Conservation (phyloP, 805 yeast genomes). For the Myxozyma neglecta region DNA sequence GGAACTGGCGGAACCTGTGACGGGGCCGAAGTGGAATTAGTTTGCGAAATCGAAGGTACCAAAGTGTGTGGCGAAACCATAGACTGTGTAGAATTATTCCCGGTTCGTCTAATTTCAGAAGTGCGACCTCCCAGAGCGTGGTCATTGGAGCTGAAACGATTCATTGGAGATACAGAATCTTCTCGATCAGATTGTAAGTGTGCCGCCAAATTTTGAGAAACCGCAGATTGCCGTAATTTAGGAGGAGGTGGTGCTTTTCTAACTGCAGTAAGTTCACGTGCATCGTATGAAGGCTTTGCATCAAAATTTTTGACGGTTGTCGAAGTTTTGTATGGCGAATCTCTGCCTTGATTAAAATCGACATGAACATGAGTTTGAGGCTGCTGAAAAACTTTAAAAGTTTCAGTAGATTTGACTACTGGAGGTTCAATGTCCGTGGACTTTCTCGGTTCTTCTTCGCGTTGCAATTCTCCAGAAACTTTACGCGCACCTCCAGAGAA, state of each 20-base stretch:
- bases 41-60: background rate
- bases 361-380: constrained; percentile 18
- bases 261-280: constrained; percentile 17
- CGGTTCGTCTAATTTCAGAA: background rate
- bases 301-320: background rate
- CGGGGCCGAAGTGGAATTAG: background rate
- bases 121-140: background rate
- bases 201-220: constrained; percentile 1
- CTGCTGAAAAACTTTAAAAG: constrained; percentile 23
- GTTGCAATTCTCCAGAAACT: constrained; percentile 2
- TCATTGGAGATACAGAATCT: background rate
- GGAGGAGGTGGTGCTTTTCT: constrained; percentile 29
- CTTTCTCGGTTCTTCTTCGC: constrained; percentile 1
- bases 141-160: background rate
- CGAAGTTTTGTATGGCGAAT: constrained; percentile 20
- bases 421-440: background rate
- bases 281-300: background rate
- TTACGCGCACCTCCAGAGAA: constrained; percentile 25
- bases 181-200: constrained; percentile 1
- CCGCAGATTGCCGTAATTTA: constrained; percentile 5
- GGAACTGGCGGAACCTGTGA: background rate
- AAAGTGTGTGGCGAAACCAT: constrained; percentile 9
- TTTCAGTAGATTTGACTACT: background rate
- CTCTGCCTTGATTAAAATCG: constrained; percentile 25
- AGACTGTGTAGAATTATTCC: background rate